phyloP scores from a whole-genome alignment of 768 basidiomycete species.

The Rickenella mellea region DNA sequence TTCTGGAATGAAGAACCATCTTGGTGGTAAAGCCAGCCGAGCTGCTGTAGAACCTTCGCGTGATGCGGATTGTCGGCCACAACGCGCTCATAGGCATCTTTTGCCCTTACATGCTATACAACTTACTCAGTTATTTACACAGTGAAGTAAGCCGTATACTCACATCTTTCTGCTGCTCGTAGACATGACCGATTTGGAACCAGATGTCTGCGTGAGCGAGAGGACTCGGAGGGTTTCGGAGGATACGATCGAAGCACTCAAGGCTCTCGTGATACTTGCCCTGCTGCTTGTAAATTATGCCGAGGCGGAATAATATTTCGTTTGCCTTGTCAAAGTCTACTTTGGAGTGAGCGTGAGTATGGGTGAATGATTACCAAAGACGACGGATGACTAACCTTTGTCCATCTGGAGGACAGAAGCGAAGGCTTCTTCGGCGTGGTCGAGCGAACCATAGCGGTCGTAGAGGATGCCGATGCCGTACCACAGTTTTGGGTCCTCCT shows the following conservation, averaged over 20 bases:
- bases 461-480: conserved; percentile 99
- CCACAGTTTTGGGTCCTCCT: conserved; percentile 98
- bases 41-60: conserved; percentile 94
- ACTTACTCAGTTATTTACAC: not conserved
- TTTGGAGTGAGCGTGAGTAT: conserved; percentile 9
- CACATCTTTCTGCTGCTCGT: conserved; percentile 95
- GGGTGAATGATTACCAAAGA: conserved; percentile 15
- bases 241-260: conserved; percentile 91
- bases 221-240: conserved; percentile 90
- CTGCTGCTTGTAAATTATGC: conserved; percentile 99
- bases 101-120: conserved; percentile 72
- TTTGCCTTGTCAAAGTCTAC: conserved; percentile 97
- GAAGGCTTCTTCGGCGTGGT: conserved; percentile 98
- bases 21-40: conserved; percentile 97
- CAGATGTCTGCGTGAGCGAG: conserved; percentile 97
- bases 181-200: conserved; percentile 99
- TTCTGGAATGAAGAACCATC: conserved; percentile 92
- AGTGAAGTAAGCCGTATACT: conserved; percentile 20
- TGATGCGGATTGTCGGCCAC: conserved; percentile 88
- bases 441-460: conserved; percentile 95
- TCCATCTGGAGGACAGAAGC: conserved; percentile 95
- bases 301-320: conserved; percentile 94
- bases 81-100: conserved; percentile 94
- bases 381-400: conserved; percentile 53
- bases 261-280: conserved; percentile 85